phyloP scores from a whole-genome alignment of 2,329 filamentous ascomycete genomes.

The Trichoderma sp. region DNA sequence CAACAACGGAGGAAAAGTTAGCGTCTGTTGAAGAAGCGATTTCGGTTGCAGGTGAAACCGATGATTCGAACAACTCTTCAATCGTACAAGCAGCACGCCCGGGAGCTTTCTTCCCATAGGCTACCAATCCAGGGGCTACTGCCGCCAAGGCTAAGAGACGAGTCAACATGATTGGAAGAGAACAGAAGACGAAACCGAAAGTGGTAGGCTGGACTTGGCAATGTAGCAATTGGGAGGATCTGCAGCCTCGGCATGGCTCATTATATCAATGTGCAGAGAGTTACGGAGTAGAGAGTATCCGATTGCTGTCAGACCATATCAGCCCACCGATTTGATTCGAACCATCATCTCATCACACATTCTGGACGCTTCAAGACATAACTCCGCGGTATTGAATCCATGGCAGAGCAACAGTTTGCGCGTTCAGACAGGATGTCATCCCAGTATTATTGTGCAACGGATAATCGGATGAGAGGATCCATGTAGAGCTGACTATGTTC shows the following conservation, averaged over 20 bases:
- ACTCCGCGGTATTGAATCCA: background rate
- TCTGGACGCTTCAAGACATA: background rate
- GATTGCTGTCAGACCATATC: background rate
- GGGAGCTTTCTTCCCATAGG: background rate
- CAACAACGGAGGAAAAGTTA: background rate
- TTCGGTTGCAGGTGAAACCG: background rate
- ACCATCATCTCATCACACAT: background rate
- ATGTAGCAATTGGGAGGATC: background rate
- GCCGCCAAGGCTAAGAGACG: background rate
- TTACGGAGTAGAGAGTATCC: background rate
- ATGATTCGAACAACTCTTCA: background rate
- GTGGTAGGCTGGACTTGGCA: background rate
- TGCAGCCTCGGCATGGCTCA: background rate
- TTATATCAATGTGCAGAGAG: background rate
- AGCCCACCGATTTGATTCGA: background rate
- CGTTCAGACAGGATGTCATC: background rate
- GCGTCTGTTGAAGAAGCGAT: background rate
- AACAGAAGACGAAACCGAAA: background rate
- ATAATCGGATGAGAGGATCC: background rate
- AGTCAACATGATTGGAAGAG: background rate
- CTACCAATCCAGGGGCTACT: background rate
- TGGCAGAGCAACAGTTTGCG: background rate
- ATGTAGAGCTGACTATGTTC: background rate
- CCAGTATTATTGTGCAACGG: background rate
- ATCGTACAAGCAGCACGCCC: background rate